These are phyloP conservation scores for Apiospora marii DNA, from an alignment of 2,329 filamentous ascomycete genomes.

Conservation along the genomic window DNA sequence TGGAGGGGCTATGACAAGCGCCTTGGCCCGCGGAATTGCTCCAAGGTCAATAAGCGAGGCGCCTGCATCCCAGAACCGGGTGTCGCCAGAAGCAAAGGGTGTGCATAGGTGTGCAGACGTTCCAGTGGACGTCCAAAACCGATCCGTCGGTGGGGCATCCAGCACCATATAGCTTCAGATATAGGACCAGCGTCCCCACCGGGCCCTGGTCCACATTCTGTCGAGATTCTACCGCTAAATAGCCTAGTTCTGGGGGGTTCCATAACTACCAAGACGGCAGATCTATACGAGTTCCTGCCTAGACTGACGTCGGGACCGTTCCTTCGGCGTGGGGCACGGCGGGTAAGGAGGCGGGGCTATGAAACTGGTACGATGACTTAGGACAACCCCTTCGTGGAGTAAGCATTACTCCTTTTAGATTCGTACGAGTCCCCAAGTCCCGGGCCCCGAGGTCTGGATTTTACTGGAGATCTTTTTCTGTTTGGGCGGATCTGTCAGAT, in stretches of 20 bases:
- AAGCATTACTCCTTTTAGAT: conserved; percentile 1
- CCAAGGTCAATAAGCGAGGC: not conserved
- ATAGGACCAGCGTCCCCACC: not conserved
- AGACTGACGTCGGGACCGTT: not conserved
- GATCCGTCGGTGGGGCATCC: not conserved
- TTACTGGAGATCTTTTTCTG: not conserved
- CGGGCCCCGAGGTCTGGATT: not conserved
- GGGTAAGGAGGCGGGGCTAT: conserved; percentile 9
- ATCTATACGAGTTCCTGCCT: conserved; percentile 3
- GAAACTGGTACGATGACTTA: conserved; percentile 7
- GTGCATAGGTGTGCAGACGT: not conserved
- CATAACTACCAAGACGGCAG: not conserved
- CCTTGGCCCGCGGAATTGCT: not conserved
- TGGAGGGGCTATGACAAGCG: not conserved
- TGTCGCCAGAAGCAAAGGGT: not conserved
- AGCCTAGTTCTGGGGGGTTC: not conserved
- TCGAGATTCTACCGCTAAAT: not conserved
- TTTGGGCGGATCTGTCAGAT: conserved; percentile 1
- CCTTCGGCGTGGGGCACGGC: conserved; percentile 10
- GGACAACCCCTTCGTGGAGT: conserved; percentile 5
- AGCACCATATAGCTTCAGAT: not conserved
- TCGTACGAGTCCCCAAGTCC: not conserved
- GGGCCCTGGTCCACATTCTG: not conserved
- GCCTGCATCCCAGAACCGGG: not conserved
- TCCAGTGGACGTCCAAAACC: not conserved